Evolutionary conservation across 208 protist species (phyloP).

Genomic region (Vickermania ingenoplastis): DNA sequence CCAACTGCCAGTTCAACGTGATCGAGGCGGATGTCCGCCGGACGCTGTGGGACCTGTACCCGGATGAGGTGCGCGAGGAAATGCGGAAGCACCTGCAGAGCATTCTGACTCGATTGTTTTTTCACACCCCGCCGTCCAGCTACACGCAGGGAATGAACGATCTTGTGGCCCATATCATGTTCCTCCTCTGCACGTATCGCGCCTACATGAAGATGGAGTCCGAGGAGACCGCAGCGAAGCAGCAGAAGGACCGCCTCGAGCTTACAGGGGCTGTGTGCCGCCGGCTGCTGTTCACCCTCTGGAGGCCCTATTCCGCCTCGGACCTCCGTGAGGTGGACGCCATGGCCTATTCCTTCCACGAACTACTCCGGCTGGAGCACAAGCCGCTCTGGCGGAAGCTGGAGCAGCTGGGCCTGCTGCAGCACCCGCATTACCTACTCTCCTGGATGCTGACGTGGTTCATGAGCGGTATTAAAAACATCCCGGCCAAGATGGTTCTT

Average conservation of each 20-base stretch:
- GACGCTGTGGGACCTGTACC: slow-evolving; percentile 71
- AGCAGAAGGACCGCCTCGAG: slow-evolving; percentile 10
- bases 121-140: slow-evolving; percentile 35
- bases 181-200: slow-evolving; percentile 31
- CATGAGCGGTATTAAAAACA: slow-evolving; percentile 40
- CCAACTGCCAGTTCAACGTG: slow-evolving; percentile 69
- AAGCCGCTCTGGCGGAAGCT: slow-evolving; percentile 37
- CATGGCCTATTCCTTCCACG: slow-evolving; percentile 70
- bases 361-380: slow-evolving; percentile 49
- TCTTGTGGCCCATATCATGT: slow-evolving; percentile 76
- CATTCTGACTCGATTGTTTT: slow-evolving; percentile 49
- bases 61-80: slow-evolving; percentile 26
- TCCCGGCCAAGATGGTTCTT: slow-evolving; percentile 31
- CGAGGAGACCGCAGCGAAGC: not conserved
- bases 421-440: slow-evolving; percentile 80
- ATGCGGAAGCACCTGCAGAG: slow-evolving; percentile 38
- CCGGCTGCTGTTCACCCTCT: slow-evolving; percentile 43
- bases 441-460: slow-evolving; percentile 87
- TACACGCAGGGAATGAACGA: slow-evolving; percentile 87
- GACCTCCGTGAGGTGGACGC: slow-evolving; percentile 50
- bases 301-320: slow-evolving; percentile 40
- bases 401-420: slow-evolving; percentile 58
- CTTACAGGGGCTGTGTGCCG: slow-evolving; percentile 51
- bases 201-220: not conserved
- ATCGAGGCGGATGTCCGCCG: slow-evolving; percentile 70